These are phyloP conservation scores for Brachypodium distachyon DNA, from an alignment of 202 grass and related monocot species.

Conservation along the genomic window DNA sequence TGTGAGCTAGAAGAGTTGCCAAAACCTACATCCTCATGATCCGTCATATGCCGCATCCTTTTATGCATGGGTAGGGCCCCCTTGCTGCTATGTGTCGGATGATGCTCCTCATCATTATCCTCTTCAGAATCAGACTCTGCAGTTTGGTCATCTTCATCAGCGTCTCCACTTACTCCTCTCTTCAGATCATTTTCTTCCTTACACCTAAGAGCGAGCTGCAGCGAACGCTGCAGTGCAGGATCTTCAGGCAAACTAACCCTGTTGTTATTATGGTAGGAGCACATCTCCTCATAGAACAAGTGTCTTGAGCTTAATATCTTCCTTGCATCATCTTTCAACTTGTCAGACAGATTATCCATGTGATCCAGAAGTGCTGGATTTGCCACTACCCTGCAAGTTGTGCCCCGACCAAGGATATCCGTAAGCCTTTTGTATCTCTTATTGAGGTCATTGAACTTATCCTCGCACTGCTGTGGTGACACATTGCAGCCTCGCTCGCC, in stretches of 20 bases:
- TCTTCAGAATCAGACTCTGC: constrained; percentile 65
- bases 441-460: constrained; percentile 91
- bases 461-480: constrained; percentile 89
- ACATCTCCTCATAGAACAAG: constrained; percentile 93
- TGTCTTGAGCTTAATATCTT: constrained; percentile 90
- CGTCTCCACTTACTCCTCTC: constrained; percentile 44
- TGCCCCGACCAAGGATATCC: constrained; percentile 77
- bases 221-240: constrained; percentile 60
- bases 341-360: constrained; percentile 64
- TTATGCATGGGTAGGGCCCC: constrained; percentile 22
- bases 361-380: constrained; percentile 54
- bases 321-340: constrained; percentile 72
- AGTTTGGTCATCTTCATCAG: constrained; percentile 73
- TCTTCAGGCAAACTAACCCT: constrained; percentile 70
- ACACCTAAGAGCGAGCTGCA: constrained; percentile 65
- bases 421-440: constrained; percentile 96
- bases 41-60: constrained; percentile 30
- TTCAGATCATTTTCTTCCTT: constrained; percentile 60
- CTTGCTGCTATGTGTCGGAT: constrained; percentile 16
- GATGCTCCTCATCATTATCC: constrained; percentile 50
- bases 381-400: constrained; percentile 67
- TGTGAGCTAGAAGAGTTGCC: constrained; percentile 45
- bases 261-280: constrained; percentile 88
- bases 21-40: constrained; percentile 45
- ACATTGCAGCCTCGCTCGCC: constrained; percentile 72